Conservation (phyloP, 352 stramenopile species). For the Peronosclerospora sorghi region DNA sequence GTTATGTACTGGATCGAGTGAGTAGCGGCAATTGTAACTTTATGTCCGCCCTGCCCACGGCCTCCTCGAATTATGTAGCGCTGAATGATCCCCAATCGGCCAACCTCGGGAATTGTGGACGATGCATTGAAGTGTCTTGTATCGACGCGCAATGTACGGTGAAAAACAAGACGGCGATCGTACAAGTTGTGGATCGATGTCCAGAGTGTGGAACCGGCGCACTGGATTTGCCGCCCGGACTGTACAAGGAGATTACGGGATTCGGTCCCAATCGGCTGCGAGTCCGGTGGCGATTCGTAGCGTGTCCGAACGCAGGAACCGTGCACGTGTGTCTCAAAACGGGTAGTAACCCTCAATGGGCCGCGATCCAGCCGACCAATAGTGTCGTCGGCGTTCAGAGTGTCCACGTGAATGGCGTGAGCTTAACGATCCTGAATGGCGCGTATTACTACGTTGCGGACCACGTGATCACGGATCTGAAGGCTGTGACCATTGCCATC, state of each 20-base stretch:
- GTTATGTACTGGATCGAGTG: conserved; percentile 25
- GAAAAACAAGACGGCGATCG: conserved; percentile 33
- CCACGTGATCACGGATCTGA: conserved; percentile 20
- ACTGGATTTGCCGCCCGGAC: conserved; percentile 52
- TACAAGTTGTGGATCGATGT: conserved; percentile 65
- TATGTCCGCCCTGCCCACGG: conserved; percentile 33
- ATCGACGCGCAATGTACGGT: conserved; percentile 34
- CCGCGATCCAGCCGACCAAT: conserved; percentile 56
- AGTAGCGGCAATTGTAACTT: conserved; percentile 43
- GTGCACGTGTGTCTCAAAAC: conserved; percentile 63
- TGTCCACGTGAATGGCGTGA: conserved; percentile 46
- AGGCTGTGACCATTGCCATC: conserved; percentile 32
- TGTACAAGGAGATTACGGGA: conserved; percentile 64
- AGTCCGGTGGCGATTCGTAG: conserved; percentile 58
- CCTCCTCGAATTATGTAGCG: conserved; percentile 53
- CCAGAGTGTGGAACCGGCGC: conserved; percentile 57
- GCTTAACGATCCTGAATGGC: conserved; percentile 48
- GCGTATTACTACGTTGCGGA: conserved; percentile 58
- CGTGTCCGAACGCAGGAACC: conserved; percentile 38
- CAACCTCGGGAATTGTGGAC: conserved; percentile 34
- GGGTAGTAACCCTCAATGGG: conserved; percentile 48
- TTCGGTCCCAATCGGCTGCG: conserved; percentile 37
- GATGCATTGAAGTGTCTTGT: conserved; percentile 52
- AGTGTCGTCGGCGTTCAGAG: conserved; percentile 30
- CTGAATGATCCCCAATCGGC: conserved; percentile 59